Conservation (phyloP, 345 rosid genomes). For the Acer yangbiense region DNA sequence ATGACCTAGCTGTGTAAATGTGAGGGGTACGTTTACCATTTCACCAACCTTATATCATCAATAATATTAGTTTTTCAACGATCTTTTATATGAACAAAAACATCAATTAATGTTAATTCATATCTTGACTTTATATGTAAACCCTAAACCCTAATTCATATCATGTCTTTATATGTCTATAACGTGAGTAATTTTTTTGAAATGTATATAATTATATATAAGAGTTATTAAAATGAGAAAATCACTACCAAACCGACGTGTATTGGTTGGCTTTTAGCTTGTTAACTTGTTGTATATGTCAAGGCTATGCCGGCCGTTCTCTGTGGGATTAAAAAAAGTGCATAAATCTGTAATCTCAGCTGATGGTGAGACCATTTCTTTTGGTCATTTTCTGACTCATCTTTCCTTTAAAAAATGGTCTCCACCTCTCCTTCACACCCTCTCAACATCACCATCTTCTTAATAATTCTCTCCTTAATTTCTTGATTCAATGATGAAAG, state of each 20-base stretch:
- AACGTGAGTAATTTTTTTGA: not conserved
- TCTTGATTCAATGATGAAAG: conserved; percentile 28
- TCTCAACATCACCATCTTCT: conserved; percentile 1
- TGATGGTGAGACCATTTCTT: conserved; percentile 30
- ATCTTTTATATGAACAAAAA: not conserved
- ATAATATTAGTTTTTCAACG: too few species aligned
- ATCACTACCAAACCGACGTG: conserved; percentile 51
- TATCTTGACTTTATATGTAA: not conserved
- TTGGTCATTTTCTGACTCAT: conserved; percentile 23
- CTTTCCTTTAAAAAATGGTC: conserved; percentile 26
- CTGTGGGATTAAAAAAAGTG: conserved; percentile 14
- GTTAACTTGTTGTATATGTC: conserved; percentile 38
- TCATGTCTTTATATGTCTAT: not conserved
- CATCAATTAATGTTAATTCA: not conserved
- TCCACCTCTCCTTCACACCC: conserved; percentile 22
- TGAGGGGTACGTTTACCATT: too few species aligned
- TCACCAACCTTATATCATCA: too few species aligned
- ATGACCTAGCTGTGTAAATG: too few species aligned
- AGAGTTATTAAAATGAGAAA: conserved; percentile 19
- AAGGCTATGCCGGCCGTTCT: conserved; percentile 60
- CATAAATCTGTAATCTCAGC: not conserved
- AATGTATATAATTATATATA: too few species aligned
- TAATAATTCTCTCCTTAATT: not conserved
- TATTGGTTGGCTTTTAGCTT: conserved; percentile 35
- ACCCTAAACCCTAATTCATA: too few species aligned